Conservation (phyloP, 805 yeast genomes). For the Yamadazyma endophytica region DNA sequence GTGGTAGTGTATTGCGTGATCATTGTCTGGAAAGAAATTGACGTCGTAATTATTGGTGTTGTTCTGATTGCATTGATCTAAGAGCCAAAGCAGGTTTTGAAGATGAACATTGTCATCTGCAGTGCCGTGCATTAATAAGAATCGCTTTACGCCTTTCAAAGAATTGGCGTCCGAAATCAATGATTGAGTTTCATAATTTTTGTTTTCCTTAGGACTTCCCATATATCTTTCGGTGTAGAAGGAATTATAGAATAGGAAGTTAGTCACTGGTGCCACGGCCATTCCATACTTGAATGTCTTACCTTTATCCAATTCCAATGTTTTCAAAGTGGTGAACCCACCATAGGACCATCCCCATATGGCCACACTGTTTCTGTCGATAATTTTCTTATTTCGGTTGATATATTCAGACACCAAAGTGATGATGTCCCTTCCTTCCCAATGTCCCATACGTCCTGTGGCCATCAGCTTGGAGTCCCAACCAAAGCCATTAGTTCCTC, state of each 20-base stretch:
- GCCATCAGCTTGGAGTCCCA: conserved; percentile 64
- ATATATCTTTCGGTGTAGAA: conserved; percentile 77
- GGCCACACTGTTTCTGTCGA: conserved; percentile 57
- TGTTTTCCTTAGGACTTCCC: conserved; percentile 50
- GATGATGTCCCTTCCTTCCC: conserved; percentile 72
- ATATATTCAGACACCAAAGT: conserved; percentile 50
- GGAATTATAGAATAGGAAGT: conserved; percentile 73
- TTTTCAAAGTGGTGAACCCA: conserved; percentile 71
- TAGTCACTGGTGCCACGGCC: conserved; percentile 83
- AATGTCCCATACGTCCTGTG: conserved; percentile 54
- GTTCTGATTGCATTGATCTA: conserved; percentile 65
- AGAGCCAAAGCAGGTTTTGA: conserved; percentile 59
- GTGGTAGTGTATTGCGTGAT: conserved; percentile 69
- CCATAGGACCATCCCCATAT: conserved; percentile 93
- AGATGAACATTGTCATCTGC: conserved; percentile 84
- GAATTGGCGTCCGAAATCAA: conserved; percentile 40
- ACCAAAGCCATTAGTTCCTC: conserved; percentile 80
- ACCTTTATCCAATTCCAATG: conserved; percentile 65
- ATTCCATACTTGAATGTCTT: conserved; percentile 65
- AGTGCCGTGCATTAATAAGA: conserved; percentile 74
- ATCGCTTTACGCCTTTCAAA: conserved; percentile 50
- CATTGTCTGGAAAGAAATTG: conserved; percentile 78
- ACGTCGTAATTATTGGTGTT: conserved; percentile 80
- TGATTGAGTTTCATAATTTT: conserved; percentile 43
- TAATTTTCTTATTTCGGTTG: conserved; percentile 32